Percentiles rank a stretch among this genome's conserved stretches.
Evolutionary conservation across 1,284 basidiomycete genomes (phyloP).

Genomic region (Cryptococcus maquisensis): DNA sequence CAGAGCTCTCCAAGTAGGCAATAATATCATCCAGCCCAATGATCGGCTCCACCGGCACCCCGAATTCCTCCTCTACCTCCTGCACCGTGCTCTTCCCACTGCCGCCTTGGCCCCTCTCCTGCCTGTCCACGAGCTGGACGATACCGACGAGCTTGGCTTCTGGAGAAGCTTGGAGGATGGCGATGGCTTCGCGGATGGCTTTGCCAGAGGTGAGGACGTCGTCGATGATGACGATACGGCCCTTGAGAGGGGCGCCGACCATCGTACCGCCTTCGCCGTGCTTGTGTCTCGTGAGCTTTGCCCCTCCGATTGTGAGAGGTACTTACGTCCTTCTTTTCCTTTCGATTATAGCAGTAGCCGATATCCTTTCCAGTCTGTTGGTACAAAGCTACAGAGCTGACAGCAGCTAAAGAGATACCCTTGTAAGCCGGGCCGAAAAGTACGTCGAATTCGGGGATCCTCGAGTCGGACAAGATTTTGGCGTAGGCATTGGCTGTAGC

Average conservation of each 20-base stretch:
- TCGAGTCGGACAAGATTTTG: slow-evolving; percentile 49
- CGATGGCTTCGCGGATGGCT: slow-evolving; percentile 78
- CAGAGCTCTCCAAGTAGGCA: slow-evolving; percentile 69
- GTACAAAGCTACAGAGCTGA: slow-evolving; percentile 73
- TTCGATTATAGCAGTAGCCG: slow-evolving; percentile 87
- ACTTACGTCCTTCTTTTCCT: slow-evolving; percentile 77
- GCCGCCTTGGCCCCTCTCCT: slow-evolving; percentile 70
- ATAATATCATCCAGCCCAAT: slow-evolving; percentile 80
- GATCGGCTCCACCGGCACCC: slow-evolving; percentile 68
- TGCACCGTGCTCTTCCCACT: slow-evolving; percentile 63
- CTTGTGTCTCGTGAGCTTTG: slow-evolving; percentile 11
- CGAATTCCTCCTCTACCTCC: slow-evolving; percentile 74
- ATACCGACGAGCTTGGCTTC: slow-evolving; percentile 83
- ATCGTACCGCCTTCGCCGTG: slow-evolving; percentile 95
- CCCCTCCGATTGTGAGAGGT: background rate
- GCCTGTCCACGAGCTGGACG: slow-evolving; percentile 82
- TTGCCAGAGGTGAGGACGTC: slow-evolving; percentile 96
- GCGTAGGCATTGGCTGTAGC: slow-evolving; percentile 85
- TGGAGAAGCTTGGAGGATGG: slow-evolving; percentile 59
- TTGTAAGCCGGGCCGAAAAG: slow-evolving; percentile 98
- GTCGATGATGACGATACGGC: slow-evolving; percentile 85
- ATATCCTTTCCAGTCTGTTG: slow-evolving; percentile 64
- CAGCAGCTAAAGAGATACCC: slow-evolving; percentile 89
- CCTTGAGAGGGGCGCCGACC: slow-evolving; percentile 77
- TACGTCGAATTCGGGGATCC: slow-evolving; percentile 73